Base-by-base conservation (phyloP, 192 early-diverging fungal genomes). In the Radiomyces spectabilis region DNA sequence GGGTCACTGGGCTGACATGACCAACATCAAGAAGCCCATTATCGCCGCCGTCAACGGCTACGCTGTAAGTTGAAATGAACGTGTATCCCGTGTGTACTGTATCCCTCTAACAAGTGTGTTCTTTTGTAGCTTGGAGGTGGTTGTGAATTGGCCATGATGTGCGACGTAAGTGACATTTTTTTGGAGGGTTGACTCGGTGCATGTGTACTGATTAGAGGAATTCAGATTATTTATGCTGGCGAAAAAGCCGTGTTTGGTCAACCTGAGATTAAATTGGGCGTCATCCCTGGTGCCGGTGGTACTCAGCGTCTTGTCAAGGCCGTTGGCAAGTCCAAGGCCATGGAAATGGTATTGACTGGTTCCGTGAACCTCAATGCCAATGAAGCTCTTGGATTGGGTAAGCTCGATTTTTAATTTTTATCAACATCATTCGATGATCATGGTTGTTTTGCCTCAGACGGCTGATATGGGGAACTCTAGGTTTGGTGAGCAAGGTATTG, bases 81-180 rank as follows among this genome's bases (percentile, higher is more conserved):
- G 8, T 22, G 42, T 22, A 12, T 44, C 9, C 9, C n/a, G 8
- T 15, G 18, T 44, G n/a, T 8, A 44, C 8, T 22, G 33, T 52
- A 32, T 44, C 25, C 30, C 62, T 32, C 37, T 39, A 30, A 13
- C 13, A 24, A 45, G 35, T 43, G 29, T 30, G 55, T 35, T 62
- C 47, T 50, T 45, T 48, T 42, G 21, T 51, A 87, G 81, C 84
- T 98, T 22, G 96, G 96, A 44, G 96, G 96, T 60, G 96, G 96
- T 51, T 99, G 96, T 68, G 96, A 99, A 71, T 83, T 99, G 66
- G 94, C 96, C 58, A 99, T 99, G 96, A 97, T 95, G 92, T 92
- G 89, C 71, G 88, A 70, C 56, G 68, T 70, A 63, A 65, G 76
- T 71, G 16, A 41, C n/a, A n/a, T n/a, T n/a, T n/a, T n/a, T n/a